Evolutionary conservation across 140 eudicot species (phyloP).

Genomic region (Flaveria floridana): DNA sequence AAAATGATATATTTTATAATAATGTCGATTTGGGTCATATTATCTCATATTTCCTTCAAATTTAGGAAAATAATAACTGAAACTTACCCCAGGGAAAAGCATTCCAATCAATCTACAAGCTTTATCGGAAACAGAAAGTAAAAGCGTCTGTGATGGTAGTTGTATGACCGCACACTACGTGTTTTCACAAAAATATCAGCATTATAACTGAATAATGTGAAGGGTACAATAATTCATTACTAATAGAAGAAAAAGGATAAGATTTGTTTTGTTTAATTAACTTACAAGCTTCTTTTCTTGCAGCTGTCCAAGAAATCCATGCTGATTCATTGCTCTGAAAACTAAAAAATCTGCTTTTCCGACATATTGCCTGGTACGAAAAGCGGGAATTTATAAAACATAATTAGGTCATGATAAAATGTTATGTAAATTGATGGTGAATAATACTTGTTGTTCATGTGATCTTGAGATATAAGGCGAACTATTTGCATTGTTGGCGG

Average conservation of each 20-base stretch:
- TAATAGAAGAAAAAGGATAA: not conserved
- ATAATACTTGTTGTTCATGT: constrained; percentile 95
- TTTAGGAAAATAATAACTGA: constrained; percentile 3
- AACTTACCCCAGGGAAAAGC: constrained; percentile 98
- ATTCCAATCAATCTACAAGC: constrained; percentile 92
- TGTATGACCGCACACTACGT: constrained; percentile 94
- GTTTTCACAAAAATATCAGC: constrained; percentile 4
- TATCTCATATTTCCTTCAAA: not conserved
- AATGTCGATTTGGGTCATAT: not conserved
- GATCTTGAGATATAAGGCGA: constrained; percentile 98
- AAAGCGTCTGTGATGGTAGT: constrained; percentile 86
- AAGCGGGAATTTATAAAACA: constrained; percentile 4
- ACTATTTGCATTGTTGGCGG: constrained; percentile 98
- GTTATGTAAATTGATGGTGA: not conserved
- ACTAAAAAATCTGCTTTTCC: constrained; percentile 97
- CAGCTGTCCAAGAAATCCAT: constrained; percentile 96
- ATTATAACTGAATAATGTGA: not conserved
- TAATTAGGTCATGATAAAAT: not conserved
- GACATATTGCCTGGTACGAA: constrained; percentile 72
- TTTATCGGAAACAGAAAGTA: constrained; percentile 91
- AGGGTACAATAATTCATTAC: constrained; percentile 3
- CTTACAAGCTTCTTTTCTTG: constrained; percentile 99
- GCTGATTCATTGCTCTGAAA: constrained; percentile 97
- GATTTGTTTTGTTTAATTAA: not conserved
- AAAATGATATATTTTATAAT: not conserved